Conservation (phyloP, 2,329 filamentous ascomycete species). For the Corniculantispora saksenae region DNA sequence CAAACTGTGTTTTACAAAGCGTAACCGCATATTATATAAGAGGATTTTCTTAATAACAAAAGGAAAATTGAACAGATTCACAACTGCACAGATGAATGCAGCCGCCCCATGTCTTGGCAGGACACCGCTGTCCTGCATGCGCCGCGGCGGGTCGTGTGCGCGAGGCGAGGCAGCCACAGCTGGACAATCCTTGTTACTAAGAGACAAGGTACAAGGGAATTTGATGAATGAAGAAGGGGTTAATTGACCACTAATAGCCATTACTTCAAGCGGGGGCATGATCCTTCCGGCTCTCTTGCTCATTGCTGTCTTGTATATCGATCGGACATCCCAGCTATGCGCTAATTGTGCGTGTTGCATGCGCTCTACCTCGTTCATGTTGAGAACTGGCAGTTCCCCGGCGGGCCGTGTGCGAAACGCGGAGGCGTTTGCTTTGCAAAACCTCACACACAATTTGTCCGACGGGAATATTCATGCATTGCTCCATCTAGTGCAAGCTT, state of each 20-base stretch:
- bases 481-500: neutral
- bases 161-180: conserved; percentile 14
- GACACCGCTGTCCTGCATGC: neutral
- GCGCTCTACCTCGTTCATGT: neutral
- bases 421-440: neutral
- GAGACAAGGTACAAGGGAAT: neutral
- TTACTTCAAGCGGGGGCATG: neutral
- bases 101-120: neutral
- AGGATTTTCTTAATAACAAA: neutral
- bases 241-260: neutral
- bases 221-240: neutral
- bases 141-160: neutral
- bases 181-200: neutral
- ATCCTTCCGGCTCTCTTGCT: neutral
- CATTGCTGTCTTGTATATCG: neutral
- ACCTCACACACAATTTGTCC: neutral
- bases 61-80: neutral
- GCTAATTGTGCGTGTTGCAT: neutral
- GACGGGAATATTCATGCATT: neutral
- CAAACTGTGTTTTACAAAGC: neutral
- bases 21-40: neutral
- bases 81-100: neutral
- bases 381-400: neutral
- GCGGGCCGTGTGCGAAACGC: neutral
- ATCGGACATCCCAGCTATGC: neutral